phyloP scores from a whole-genome alignment of 2,329 filamentous ascomycete species.

The Xylariales sp. region DNA sequence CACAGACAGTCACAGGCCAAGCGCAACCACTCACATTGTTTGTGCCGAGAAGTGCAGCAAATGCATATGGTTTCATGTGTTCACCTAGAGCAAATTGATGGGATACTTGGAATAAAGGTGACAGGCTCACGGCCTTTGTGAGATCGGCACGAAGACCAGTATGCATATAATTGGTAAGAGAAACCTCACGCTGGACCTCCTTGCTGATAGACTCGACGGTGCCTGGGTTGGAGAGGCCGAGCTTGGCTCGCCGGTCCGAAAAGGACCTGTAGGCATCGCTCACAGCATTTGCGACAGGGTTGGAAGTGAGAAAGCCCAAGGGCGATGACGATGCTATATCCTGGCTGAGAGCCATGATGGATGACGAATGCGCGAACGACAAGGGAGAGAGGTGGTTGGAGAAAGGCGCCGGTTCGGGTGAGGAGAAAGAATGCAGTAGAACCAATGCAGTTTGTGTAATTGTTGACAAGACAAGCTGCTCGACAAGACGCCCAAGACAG shows the following conservation, averaged over 20 bases:
- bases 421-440: constrained; percentile 20
- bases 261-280: constrained; percentile 85
- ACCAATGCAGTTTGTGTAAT: background rate
- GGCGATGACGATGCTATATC: constrained; percentile 58
- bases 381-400: constrained; percentile 37
- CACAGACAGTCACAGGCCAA: background rate
- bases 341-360: constrained; percentile 63
- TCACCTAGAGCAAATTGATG: constrained; percentile 97
- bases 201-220: constrained; percentile 88
- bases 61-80: constrained; percentile 91
- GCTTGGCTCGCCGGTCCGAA: constrained; percentile 84
- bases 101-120: constrained; percentile 95
- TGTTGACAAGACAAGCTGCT: background rate
- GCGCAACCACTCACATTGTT: constrained; percentile 76
- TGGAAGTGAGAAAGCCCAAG: constrained; percentile 76
- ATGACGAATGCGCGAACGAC: constrained; percentile 34
- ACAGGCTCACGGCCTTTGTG: constrained; percentile 94
- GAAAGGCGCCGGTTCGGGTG: constrained; percentile 39
- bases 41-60: constrained; percentile 92
- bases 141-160: constrained; percentile 94
- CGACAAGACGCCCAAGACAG: background rate
- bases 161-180: constrained; percentile 97
- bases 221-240: constrained; percentile 92
- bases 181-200: constrained; percentile 95
- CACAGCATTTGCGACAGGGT: constrained; percentile 76